These are phyloP conservation scores for Anisogramma anomala DNA, from an alignment of 2,329 filamentous ascomycete genomes.

Conservation along the genomic window DNA sequence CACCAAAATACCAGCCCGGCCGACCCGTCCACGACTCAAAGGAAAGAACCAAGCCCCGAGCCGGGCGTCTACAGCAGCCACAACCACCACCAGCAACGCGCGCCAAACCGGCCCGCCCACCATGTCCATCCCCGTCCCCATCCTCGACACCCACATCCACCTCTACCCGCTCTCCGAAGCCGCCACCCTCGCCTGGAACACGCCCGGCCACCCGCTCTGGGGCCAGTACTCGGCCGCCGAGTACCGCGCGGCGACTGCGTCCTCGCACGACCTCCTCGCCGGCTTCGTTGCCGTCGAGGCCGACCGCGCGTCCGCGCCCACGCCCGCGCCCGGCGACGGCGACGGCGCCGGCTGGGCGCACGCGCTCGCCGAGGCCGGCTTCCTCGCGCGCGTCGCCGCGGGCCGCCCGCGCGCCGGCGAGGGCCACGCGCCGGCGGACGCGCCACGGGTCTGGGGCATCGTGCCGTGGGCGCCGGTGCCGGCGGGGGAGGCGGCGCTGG, in stretches of 20 bases:
- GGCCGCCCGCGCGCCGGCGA: conserved; percentile 46
- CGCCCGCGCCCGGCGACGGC: conserved; percentile 34
- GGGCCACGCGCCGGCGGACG: conserved; percentile 42
- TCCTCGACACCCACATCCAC: conserved; percentile 89
- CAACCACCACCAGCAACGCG: background rate
- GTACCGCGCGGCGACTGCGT: conserved; percentile 40
- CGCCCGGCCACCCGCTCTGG: conserved; percentile 44
- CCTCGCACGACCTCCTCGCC: conserved; percentile 33
- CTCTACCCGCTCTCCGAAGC: conserved; percentile 64
- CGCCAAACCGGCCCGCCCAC: background rate
- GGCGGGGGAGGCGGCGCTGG: conserved; percentile 46
- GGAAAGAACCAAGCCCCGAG: too few relatives aligned
- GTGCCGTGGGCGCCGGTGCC: conserved; percentile 81
- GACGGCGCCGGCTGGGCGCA: conserved; percentile 47
- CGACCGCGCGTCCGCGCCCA: conserved; percentile 39
- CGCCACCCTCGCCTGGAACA: conserved; percentile 58
- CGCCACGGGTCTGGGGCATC: conserved; percentile 51
- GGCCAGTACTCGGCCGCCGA: conserved; percentile 53
- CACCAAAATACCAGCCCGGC: too few relatives aligned
- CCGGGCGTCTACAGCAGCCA: too few relatives aligned
- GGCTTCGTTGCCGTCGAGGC: conserved; percentile 79
- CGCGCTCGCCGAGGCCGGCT: conserved; percentile 61
- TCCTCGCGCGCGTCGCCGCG: conserved; percentile 53
- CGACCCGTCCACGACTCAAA: too few relatives aligned
- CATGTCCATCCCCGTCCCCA: conserved; percentile 31